These are phyloP conservation scores for Diaporthe vaccinii DNA, from an alignment of 2,329 filamentous ascomycete genomes.

Conservation along the genomic window DNA sequence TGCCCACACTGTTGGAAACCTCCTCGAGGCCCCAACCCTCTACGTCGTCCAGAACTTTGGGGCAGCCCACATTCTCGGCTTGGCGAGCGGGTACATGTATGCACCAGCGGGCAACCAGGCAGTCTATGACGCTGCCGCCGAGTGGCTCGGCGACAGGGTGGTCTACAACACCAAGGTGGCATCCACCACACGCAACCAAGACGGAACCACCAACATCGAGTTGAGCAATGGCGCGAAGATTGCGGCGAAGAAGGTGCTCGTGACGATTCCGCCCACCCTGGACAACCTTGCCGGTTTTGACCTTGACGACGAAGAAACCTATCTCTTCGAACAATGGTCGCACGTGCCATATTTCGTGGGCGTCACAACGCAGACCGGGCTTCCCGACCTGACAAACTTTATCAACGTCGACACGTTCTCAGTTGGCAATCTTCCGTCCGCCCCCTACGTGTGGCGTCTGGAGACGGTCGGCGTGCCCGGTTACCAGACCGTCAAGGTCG, in stretches of 20 bases:
- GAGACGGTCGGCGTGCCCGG: constrained; percentile 21
- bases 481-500: constrained; percentile 13
- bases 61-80: constrained; percentile 9
- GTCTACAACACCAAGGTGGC: constrained; percentile 18
- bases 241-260: neutral
- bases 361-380: neutral
- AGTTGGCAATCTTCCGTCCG: neutral
- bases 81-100: constrained; percentile 11
- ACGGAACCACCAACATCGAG: neutral
- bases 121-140: constrained; percentile 4
- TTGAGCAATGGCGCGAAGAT: neutral
- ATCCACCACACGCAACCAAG: constrained; percentile 4
- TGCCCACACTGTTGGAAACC: neutral
- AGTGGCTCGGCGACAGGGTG: constrained; percentile 10
- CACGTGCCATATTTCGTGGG: constrained; percentile 8
- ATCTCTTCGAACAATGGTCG: constrained; percentile 8
- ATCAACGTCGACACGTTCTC: neutral
- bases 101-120: constrained; percentile 21
- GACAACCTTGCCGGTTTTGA: constrained; percentile 6
- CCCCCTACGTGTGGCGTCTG: neutral
- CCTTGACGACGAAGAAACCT: neutral
- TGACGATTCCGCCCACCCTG: constrained; percentile 6
- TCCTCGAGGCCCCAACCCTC: constrained; percentile 6
- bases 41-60: constrained; percentile 14
- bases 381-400: constrained; percentile 17